Conservation (phyloP, 1,284 basidiomycete genomes). For the Leccinum solheimii region DNA sequence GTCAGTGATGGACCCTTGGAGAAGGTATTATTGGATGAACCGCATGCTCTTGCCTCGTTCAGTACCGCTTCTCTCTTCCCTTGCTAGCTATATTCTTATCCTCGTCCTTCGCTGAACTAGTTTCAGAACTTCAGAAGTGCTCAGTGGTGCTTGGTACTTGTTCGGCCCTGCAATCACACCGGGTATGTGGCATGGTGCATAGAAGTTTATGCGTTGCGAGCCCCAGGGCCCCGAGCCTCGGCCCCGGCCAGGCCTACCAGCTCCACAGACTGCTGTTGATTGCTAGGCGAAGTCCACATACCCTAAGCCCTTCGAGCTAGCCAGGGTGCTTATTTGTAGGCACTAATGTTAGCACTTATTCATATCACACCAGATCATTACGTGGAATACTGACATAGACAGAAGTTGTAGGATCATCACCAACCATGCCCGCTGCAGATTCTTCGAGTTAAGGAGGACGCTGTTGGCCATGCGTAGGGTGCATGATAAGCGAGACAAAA, state of each 20-base stretch:
- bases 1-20: neutral
- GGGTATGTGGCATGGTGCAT: neutral
- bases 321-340: neutral
- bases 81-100: neutral
- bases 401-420: neutral
- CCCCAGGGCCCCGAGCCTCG: neutral
- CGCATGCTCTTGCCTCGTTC: neutral
- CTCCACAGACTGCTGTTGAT: neutral
- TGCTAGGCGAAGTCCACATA: neutral
- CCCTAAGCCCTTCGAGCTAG: neutral
- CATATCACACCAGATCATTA: too few species aligned
- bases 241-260: neutral
- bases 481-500: neutral
- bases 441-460: neutral
- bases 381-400: neutral
- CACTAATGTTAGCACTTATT: too few species aligned
- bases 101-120: neutral
- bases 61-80: neutral
- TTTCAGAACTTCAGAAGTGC: too few species aligned
- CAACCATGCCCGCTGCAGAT: neutral
- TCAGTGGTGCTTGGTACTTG: neutral
- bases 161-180: too few species aligned
- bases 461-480: neutral
- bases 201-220: neutral
- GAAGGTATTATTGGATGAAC: neutral